Evolutionary conservation across 2,329 filamentous ascomycete genomes (phyloP).

Genomic region (Pseudogymnoascus sp.): DNA sequence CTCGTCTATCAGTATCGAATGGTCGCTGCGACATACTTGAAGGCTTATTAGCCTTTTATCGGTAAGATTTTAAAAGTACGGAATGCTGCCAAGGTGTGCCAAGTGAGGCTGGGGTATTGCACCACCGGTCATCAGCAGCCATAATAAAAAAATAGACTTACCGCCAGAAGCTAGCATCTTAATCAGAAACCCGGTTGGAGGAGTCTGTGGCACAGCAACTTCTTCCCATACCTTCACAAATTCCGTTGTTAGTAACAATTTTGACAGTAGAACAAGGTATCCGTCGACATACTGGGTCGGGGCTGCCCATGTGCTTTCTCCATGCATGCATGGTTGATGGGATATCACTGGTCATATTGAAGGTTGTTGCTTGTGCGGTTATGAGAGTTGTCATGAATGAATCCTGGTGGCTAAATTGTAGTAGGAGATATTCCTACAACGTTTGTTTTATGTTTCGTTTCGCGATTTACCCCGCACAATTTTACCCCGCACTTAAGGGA

Average conservation of each 20-base stretch:
- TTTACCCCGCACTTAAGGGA: background rate
- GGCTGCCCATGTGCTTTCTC: constrained; percentile 30
- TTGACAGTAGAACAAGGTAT: background rate
- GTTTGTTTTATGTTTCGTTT: background rate
- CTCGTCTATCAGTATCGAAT: constrained; percentile 26
- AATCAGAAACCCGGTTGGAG: constrained; percentile 25
- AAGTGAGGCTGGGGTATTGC: background rate
- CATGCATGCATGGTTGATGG: constrained; percentile 31
- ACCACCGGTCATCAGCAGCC: background rate
- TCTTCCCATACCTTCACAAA: constrained; percentile 23
- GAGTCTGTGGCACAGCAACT: constrained; percentile 23
- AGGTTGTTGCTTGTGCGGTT: background rate
- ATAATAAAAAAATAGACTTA: constrained; percentile 4
- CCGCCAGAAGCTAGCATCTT: constrained; percentile 31
- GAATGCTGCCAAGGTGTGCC: background rate
- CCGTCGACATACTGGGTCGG: constrained; percentile 19
- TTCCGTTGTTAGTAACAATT: background rate
- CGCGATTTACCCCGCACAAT: background rate
- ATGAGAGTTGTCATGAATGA: background rate
- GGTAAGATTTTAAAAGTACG: background rate
- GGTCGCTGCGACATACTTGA: constrained; percentile 30
- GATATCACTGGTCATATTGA: constrained; percentile 13
- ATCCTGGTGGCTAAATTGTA: background rate
- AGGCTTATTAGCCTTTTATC: background rate
- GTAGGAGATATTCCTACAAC: background rate